Base-by-base conservation (phyloP, 352 stramenopile genomes). In the Phytophthora palmivora region DNA sequence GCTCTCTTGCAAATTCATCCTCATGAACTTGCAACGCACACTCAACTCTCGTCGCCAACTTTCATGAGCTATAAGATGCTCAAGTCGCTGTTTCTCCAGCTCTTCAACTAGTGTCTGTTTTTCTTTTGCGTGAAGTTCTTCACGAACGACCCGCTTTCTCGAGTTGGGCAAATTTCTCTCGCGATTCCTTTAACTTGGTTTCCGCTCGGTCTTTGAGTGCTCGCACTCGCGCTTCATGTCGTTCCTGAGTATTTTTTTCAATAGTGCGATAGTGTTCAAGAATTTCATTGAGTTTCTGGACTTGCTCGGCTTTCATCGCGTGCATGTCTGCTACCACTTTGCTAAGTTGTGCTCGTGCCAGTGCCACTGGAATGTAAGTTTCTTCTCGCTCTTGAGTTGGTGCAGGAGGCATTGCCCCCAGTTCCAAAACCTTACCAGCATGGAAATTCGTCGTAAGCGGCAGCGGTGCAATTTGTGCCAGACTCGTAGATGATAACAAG, bases 301-400 rank as follows among this genome's bases (percentile, higher is more conserved):
- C 58, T 28, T 93, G 84, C 10, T 91, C 74, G 22, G 78, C 69
- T 61, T 95, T 91, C 73, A 93, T 87, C 36, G 62, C 41, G 62
- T 89, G 84, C 82, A 95, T 93, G 36, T 93, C 87, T 4, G 75
- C 49, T 21, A 95, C 87, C 4, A 92, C 87, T n/a, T 79, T 78
- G 6, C 67, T 58, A 5, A 95, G 43, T 43, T 94, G 83, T 4
- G 64, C 48, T 12, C 73, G 72, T 10, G 87, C 87, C 0, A 95
- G 62, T 1, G 78, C 63, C 41, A 92, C 86, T 4, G 86, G 86
- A 32, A 95, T 93, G 58, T 93, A 95, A 11, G 66, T 58, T 59
- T 86, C 77, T 32, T 90, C 78, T 7, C 71, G 50, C 55, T 78
- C 74, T 3, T 63, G 55, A 1, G 33, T 63, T 14, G 50, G 41